These are phyloP conservation scores for Epichloe sibirici DNA, from an alignment of 2,329 filamentous ascomycete genomes.

Conservation along the genomic window DNA sequence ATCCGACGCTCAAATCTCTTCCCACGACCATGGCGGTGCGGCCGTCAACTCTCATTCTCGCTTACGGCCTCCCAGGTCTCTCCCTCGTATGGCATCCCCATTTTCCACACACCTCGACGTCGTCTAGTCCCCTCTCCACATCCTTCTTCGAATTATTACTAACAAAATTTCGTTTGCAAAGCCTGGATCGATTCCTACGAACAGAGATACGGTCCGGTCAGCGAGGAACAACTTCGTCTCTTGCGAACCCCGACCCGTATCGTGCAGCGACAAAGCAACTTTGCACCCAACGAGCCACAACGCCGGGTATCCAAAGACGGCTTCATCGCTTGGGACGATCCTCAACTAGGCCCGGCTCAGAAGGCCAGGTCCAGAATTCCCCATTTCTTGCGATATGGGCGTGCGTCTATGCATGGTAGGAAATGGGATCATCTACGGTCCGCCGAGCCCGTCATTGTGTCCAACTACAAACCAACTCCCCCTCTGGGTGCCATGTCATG, in stretches of 20 bases:
- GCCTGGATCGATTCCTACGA: constrained; percentile 40
- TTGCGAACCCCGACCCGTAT: constrained; percentile 27
- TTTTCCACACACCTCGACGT: not conserved
- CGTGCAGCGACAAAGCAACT: constrained; percentile 29
- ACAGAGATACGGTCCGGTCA: constrained; percentile 24
- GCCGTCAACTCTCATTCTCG: constrained; percentile 10
- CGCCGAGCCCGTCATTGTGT: constrained; percentile 46
- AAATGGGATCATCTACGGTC: constrained; percentile 50
- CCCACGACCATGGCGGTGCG: constrained; percentile 5
- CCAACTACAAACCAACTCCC: constrained; percentile 30
- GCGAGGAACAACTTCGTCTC: constrained; percentile 26
- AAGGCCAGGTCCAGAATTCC: constrained; percentile 27
- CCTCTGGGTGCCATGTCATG: constrained; percentile 33
- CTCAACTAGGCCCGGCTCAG: constrained; percentile 22
- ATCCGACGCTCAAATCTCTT: constrained; percentile 5
- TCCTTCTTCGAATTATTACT: not conserved
- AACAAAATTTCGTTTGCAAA: constrained; percentile 30
- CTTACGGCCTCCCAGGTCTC: constrained; percentile 16
- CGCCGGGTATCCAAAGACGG: constrained; percentile 36
- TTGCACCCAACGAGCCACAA: constrained; percentile 24
- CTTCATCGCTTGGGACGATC: constrained; percentile 30
- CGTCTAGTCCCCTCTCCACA: not conserved
- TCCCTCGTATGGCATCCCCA: constrained; percentile 15
- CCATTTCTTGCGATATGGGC: constrained; percentile 34
- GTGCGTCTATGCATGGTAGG: constrained; percentile 33